Percentiles rank a stretch among this genome's conserved stretches.
These are phyloP conservation scores for Suillus ampliporus DNA, from an alignment of 768 basidiomycete species.

Conservation along the genomic window DNA sequence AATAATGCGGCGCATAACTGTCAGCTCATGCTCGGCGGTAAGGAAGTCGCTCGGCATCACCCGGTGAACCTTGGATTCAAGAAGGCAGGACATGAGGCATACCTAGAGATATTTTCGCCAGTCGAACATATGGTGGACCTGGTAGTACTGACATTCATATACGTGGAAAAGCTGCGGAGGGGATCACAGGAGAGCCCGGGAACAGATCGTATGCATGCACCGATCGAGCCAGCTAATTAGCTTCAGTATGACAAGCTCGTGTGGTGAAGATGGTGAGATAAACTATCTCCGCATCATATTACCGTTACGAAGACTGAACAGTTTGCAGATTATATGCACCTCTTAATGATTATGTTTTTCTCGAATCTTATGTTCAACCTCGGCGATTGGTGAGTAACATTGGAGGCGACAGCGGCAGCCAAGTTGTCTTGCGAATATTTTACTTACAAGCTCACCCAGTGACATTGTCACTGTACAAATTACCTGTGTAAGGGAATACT, in stretches of 20 bases:
- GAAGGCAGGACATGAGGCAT: conserved; percentile 16
- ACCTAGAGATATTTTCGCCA: conserved; percentile 28
- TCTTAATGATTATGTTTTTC: background rate
- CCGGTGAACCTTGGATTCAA: background rate
- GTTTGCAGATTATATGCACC: background rate
- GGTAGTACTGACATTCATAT: conserved; percentile 37
- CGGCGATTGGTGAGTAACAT: background rate
- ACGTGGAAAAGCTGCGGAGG: conserved; percentile 33
- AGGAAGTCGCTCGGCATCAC: conserved; percentile 9
- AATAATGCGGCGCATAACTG: background rate
- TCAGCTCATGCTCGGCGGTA: conserved; percentile 4
- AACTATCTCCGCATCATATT: background rate
- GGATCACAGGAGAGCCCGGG: conserved; percentile 10
- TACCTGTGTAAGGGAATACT: background rate
- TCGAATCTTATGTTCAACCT: too few relatives aligned
- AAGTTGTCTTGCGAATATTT: background rate
- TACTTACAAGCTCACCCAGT: background rate
- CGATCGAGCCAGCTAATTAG: conserved; percentile 13
- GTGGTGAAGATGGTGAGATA: background rate
- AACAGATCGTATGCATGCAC: conserved; percentile 8
- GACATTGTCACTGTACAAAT: too few relatives aligned
- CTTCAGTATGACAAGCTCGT: background rate
- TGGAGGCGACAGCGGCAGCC: background rate
- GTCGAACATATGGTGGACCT: conserved; percentile 35
- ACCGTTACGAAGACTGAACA: too few relatives aligned